These are phyloP conservation scores for Macrotyloma uniflorum DNA, from an alignment of 306 rosid species.

Conservation along the genomic window DNA sequence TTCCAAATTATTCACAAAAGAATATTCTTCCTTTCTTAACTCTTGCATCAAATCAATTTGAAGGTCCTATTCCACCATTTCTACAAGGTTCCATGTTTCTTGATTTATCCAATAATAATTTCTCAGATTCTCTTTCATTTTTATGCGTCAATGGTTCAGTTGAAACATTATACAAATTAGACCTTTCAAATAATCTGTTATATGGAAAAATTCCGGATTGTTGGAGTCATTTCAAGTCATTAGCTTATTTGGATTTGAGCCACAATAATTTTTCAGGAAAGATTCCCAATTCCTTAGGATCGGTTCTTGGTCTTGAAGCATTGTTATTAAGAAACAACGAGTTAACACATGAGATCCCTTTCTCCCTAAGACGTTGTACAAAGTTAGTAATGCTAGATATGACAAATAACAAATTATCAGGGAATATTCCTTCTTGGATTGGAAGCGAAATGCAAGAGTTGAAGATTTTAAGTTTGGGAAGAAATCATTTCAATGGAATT, in stretches of 20 bases:
- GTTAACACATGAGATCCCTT: not conserved
- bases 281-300: not conserved
- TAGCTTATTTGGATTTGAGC: not conserved
- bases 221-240: not conserved
- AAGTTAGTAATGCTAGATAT: not conserved
- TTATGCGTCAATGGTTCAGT: not conserved
- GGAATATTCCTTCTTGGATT: not conserved
- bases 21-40: rapidly evolving
- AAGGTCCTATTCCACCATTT: conserved; percentile 29
- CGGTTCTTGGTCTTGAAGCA: not conserved
- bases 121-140: not conserved
- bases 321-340: not conserved
- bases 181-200: not conserved
- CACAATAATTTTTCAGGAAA: too few species aligned
- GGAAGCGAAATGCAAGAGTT: not conserved
- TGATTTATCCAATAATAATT: not conserved
- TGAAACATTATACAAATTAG: rapidly evolving
- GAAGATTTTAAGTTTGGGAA: too few species aligned
- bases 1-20: not conserved
- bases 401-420: not conserved
- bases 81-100: not conserved
- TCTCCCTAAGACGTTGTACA: not conserved
- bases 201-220: conserved; percentile 24
- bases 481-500: not conserved
- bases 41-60: not conserved